Evolutionary conservation across 2,329 filamentous ascomycete species (phyloP).

Genomic region (Cadophora malorum): DNA sequence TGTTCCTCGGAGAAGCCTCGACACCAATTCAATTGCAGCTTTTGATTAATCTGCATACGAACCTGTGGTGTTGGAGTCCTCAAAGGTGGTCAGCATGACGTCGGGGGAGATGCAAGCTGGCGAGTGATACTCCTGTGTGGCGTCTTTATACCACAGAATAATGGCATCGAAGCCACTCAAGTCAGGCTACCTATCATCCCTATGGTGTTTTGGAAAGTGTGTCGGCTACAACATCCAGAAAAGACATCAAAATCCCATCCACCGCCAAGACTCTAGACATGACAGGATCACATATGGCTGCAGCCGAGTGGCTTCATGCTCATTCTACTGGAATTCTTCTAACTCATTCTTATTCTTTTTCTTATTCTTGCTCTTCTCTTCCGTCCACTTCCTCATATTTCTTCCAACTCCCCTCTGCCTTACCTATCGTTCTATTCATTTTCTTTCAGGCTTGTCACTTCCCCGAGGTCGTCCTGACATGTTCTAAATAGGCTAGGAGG

Average conservation of each 20-base stretch:
- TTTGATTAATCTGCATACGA: neutral
- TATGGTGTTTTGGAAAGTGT: neutral
- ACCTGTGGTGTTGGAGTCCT: too few relatives aligned
- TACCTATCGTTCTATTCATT: too few relatives aligned
- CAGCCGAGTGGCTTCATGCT: neutral
- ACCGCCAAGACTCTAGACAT: neutral
- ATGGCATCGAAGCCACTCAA: neutral
- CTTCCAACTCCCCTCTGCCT: too few relatives aligned
- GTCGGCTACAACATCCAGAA: constrained; percentile 3
- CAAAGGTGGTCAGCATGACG: constrained; percentile 9
- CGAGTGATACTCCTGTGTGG: neutral
- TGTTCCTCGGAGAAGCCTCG: neutral
- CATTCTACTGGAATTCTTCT: too few relatives aligned
- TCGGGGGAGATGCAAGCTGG: neutral
- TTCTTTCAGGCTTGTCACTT: too few relatives aligned
- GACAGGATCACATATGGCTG: neutral
- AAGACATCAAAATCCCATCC: neutral
- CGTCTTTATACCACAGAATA: neutral
- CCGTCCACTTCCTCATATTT: too few relatives aligned
- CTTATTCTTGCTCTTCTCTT: too few relatives aligned
- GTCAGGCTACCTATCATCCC: neutral
- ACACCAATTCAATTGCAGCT: neutral
- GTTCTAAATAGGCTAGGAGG: too few relatives aligned
- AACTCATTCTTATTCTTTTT: too few relatives aligned
- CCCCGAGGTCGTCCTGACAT: too few relatives aligned